Percentiles rank a stretch among this genome's conserved stretches.
Evolutionary conservation across 192 early-diverging fungal genomes (phyloP).

Genomic region (Entomortierella beljakovae): DNA sequence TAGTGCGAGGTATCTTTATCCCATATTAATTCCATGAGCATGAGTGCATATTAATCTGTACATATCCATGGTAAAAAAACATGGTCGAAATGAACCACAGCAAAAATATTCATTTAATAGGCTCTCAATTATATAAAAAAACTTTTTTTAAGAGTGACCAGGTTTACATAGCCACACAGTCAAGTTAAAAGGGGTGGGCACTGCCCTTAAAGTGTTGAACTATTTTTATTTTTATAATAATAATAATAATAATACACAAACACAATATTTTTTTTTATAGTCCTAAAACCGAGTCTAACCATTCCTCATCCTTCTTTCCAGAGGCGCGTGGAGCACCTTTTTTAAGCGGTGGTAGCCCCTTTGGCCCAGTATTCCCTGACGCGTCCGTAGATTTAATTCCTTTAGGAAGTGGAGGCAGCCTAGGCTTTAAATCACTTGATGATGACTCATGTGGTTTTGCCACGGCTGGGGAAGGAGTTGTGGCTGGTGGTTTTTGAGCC

Average conservation of each 20-base stretch:
- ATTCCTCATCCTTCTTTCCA: constrained; percentile 41
- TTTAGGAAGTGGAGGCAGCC: constrained; percentile 13
- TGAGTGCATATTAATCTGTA: too few species aligned
- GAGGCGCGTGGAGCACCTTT: constrained; percentile 15
- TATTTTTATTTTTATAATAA: neutral
- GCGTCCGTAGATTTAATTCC: neutral
- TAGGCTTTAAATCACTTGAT: neutral
- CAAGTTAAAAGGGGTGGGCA: neutral
- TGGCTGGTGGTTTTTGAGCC: neutral
- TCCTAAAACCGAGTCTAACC: constrained; percentile 50
- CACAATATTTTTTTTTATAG: constrained; percentile 16
- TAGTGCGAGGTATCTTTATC: too few species aligned
- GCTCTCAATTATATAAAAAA: too few species aligned
- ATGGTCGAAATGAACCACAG: too few species aligned
- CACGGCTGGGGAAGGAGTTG: neutral
- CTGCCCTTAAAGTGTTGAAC: too few species aligned
- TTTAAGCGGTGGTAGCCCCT: constrained; percentile 21
- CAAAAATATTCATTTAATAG: too few species aligned
- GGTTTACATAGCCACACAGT: neutral
- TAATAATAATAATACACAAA: too few species aligned
- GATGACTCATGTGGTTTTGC: neutral
- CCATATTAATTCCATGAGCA: too few species aligned
- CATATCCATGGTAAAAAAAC: too few species aligned
- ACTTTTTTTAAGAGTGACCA: neutral
- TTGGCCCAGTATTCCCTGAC: neutral